A percentile compares a stretch with the other conserved stretches of the same genome.
phyloP scores from a whole-genome alignment of 208 protist genomes.

The Wallacemonas rigidus region DNA sequence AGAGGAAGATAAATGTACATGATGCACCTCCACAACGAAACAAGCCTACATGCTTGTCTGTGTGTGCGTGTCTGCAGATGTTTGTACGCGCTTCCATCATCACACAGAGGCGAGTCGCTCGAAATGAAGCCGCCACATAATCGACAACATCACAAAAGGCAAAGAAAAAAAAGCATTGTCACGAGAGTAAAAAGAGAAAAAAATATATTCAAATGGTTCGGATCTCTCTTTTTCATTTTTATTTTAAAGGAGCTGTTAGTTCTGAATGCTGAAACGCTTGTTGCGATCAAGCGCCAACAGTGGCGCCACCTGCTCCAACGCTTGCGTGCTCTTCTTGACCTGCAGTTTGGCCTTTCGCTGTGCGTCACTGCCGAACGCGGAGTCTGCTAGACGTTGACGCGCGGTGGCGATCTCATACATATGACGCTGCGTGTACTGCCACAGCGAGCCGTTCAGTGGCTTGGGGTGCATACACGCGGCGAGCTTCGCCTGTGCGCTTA shows the following conservation, averaged over 20 bases:
- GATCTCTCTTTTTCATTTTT: too few species aligned
- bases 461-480: constrained; percentile 21
- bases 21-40: too few species aligned
- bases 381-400: background rate
- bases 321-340: constrained; percentile 11
- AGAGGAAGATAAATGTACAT: too few species aligned
- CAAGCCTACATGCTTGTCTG: too few species aligned
- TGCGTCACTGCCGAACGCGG: constrained; percentile 15
- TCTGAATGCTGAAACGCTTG: constrained; percentile 21
- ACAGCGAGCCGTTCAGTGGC: constrained; percentile 30
- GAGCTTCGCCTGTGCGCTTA: constrained; percentile 25
- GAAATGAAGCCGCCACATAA: too few species aligned
- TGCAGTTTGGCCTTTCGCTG: constrained; percentile 13
- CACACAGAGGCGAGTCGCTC: too few species aligned
- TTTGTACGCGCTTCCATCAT: too few species aligned
- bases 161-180: too few species aligned
- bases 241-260: background rate
- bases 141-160: too few species aligned
- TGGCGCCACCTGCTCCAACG: constrained; percentile 9
- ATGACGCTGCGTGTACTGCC: constrained; percentile 18
- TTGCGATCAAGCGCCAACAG: background rate
- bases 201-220: too few species aligned
- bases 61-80: too few species aligned
- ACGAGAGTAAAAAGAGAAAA: background rate
- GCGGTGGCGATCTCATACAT: constrained; percentile 18